A percentile compares a stretch with the other conserved stretches of the same genome.
Conservation (phyloP, 164 flowering plant species). For the Liriodendron chinense region DNA sequence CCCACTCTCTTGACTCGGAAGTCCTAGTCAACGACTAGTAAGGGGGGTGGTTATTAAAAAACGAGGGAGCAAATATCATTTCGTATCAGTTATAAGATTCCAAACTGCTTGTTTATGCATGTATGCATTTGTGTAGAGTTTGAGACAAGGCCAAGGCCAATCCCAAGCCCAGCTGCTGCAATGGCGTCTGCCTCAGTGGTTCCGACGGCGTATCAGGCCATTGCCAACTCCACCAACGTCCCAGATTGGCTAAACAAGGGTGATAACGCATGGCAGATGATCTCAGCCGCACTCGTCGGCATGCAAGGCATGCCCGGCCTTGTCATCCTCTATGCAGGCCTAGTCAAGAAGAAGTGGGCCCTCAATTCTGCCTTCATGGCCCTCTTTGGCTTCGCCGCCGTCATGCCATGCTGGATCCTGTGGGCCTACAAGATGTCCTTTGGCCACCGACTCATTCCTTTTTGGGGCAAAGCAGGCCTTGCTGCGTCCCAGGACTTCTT, state of each 20-base stretch:
- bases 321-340: slow-evolving; percentile 29
- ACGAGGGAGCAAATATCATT: too few relatives aligned
- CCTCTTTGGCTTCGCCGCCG: slow-evolving; percentile 32
- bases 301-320: slow-evolving; percentile 32
- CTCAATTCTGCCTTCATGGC: slow-evolving; percentile 34
- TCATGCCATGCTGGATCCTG: slow-evolving; percentile 24
- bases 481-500: slow-evolving; percentile 19
- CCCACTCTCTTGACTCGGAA: too few relatives aligned
- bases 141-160: too few relatives aligned
- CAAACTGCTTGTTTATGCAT: too few relatives aligned
- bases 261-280: slow-evolving; percentile 35
- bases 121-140: too few relatives aligned
- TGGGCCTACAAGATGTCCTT: slow-evolving; percentile 26
- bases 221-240: slow-evolving; percentile 4
- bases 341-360: slow-evolving; percentile 35
- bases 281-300: slow-evolving; percentile 25
- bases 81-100: too few relatives aligned
- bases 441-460: slow-evolving; percentile 23
- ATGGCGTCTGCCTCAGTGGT: too few relatives aligned
- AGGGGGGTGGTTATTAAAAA: too few relatives aligned
- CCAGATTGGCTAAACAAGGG: slow-evolving; percentile 35
- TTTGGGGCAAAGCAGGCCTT: slow-evolving; percentile 23
- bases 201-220: neutral
- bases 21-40: too few relatives aligned
- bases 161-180: too few relatives aligned